Evolutionary conservation across 2,329 filamentous ascomycete genomes (phyloP).

Genomic region (Thielaviopsis populi): DNA sequence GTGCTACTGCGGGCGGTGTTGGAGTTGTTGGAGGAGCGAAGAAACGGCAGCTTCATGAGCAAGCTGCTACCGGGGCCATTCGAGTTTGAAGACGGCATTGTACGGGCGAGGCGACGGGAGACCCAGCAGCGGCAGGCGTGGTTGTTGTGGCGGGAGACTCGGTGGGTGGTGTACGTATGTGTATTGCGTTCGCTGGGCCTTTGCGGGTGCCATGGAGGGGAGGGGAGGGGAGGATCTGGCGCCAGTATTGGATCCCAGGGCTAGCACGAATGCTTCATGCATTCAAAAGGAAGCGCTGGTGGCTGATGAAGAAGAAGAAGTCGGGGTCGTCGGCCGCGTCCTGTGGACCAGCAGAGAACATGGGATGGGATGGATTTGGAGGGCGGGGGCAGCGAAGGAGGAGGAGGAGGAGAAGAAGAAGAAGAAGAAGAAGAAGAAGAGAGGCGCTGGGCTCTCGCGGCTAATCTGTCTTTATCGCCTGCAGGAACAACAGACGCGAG

Average conservation of each 20-base stretch:
- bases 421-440: not conserved
- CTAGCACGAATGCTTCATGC: too few species aligned
- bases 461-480: not conserved
- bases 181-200: too few species aligned
- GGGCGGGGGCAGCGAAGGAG: not conserved
- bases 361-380: too few species aligned
- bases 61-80: not conserved
- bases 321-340: too few species aligned
- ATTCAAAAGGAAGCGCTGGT: not conserved
- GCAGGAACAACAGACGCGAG: conserved; percentile 3
- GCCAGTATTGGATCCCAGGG: too few species aligned
- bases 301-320: too few species aligned
- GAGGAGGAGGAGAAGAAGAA: not conserved
- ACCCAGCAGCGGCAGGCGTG: not conserved
- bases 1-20: not conserved
- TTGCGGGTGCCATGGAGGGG: not conserved
- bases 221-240: too few species aligned
- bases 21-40: conserved; percentile 1
- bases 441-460: not conserved
- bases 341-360: too few species aligned
- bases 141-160: not conserved
- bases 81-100: conserved; percentile 2
- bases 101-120: not conserved
- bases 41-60: conserved; percentile 9
- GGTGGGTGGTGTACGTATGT: too few species aligned